These are phyloP conservation scores for Piper betle DNA, from an alignment of 164 flowering plant species.

Conservation along the genomic window DNA sequence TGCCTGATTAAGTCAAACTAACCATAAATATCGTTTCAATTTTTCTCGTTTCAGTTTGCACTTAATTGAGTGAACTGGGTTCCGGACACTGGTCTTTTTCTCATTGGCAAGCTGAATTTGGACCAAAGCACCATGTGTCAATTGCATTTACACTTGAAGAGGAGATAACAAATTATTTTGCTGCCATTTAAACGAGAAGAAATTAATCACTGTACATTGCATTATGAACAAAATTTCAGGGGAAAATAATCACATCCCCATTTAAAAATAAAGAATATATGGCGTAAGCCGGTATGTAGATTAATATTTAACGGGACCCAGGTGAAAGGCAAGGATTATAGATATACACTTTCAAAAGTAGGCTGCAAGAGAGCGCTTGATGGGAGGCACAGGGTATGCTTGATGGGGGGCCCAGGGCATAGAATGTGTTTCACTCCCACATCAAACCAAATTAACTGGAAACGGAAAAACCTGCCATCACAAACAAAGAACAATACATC, in stretches of 20 bases:
- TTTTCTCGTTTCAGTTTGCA: background rate
- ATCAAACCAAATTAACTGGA: background rate
- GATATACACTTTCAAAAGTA: background rate
- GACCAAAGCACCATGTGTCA: background rate
- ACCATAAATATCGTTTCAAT: background rate
- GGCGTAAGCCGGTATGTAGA: background rate
- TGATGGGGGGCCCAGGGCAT: background rate
- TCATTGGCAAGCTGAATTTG: background rate
- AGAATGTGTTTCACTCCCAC: background rate
- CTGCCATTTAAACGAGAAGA: background rate
- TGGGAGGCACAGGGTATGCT: background rate
- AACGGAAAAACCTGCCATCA: background rate
- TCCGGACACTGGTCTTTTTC: background rate
- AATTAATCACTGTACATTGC: background rate
- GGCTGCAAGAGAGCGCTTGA: background rate
- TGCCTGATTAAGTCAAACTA: background rate
- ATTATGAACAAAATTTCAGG: background rate
- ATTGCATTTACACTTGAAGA: background rate
- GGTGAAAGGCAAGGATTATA: background rate
- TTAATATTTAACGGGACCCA: background rate
- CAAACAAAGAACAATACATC: background rate
- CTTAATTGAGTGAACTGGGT: background rate
- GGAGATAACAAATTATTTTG: background rate
- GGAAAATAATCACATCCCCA: background rate
- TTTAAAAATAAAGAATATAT: no score